phyloP scores from a whole-genome alignment of 495 filamentous ascomycete species.

The Ascobolus immersus region DNA sequence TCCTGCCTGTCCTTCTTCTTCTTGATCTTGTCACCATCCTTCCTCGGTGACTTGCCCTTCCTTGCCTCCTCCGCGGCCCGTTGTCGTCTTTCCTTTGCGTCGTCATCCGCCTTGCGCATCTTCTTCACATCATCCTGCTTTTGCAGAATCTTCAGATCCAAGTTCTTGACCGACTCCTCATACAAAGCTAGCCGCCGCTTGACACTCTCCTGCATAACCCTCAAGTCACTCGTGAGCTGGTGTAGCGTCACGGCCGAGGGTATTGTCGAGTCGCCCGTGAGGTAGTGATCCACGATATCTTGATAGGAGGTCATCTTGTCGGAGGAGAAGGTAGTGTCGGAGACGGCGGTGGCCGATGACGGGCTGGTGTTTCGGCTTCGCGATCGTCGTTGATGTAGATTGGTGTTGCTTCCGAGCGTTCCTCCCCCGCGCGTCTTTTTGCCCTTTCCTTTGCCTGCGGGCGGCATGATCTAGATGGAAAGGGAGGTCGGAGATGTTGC shows the following conservation, averaged over 20 bases:
- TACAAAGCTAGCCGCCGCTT: no score
- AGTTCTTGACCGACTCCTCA: no score
- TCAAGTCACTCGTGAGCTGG: slow-evolving; percentile 38
- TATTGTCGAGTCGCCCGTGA: slow-evolving; percentile 30
- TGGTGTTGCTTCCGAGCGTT: slow-evolving; percentile 7
- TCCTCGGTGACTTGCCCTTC: slow-evolving; percentile 19
- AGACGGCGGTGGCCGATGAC: slow-evolving; percentile 30
- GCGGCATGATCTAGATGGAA: no score
- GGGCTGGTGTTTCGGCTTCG: slow-evolving; percentile 73
- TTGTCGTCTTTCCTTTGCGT: slow-evolving; percentile 25
- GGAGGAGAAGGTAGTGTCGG: slow-evolving; percentile 23
- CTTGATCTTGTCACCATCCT: slow-evolving; percentile 23
- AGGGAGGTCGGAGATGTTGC: no score
- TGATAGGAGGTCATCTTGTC: slow-evolving; percentile 36
- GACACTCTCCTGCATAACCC: slow-evolving; percentile 36
- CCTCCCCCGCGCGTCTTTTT: slow-evolving; percentile 34
- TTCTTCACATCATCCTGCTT: not conserved
- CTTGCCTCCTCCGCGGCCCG: slow-evolving; percentile 28
- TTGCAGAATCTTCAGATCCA: no score
- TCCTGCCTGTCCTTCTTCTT: slow-evolving; percentile 30
- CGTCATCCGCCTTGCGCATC: slow-evolving; percentile 19
- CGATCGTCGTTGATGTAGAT: slow-evolving; percentile 30
- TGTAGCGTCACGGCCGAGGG: slow-evolving; percentile 53
- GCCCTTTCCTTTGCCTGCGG: slow-evolving; percentile 41
- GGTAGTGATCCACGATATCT: slow-evolving; percentile 40